Evolutionary conservation across 1,284 basidiomycete genomes (phyloP).

Genomic region (Sparassis latifolia): DNA sequence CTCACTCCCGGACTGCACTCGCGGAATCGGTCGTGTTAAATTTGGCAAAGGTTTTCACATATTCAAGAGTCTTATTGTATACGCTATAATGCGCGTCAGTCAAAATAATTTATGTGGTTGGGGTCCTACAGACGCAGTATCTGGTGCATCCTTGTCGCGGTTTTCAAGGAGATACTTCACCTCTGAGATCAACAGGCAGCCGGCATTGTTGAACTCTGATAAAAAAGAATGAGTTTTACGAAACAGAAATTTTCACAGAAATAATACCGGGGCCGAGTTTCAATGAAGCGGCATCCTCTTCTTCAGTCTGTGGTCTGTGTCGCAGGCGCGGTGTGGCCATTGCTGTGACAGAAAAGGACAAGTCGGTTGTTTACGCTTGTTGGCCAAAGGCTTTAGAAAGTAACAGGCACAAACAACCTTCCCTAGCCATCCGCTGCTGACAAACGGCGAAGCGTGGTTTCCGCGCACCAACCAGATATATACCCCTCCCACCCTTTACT

Average conservation of each 20-base stretch:
- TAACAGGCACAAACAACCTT: conserved; percentile 22
- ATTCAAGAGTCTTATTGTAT: conserved; percentile 89
- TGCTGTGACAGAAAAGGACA: conserved; percentile 5
- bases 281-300: conserved; percentile 65
- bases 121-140: conserved; percentile 61
- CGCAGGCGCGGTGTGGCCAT: conserved; percentile 41
- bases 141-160: conserved; percentile 76
- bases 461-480: background rate
- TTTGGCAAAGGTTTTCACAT: conserved; percentile 86
- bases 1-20: conserved; percentile 84
- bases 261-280: conserved; percentile 57
- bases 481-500: background rate
- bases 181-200: conserved; percentile 86
- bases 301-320: conserved; percentile 49
- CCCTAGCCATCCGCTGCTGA: background rate
- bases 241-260: background rate
- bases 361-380: conserved; percentile 16
- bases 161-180: conserved; percentile 87
- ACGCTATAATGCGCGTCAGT: conserved; percentile 46
- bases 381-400: conserved; percentile 20
- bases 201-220: conserved; percentile 84
- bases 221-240: background rate
- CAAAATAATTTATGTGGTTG: background rate
- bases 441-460: background rate
- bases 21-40: conserved; percentile 85